Base-by-base conservation (phyloP, 305 asterid genomes). In the Ruellia speciosa region DNA sequence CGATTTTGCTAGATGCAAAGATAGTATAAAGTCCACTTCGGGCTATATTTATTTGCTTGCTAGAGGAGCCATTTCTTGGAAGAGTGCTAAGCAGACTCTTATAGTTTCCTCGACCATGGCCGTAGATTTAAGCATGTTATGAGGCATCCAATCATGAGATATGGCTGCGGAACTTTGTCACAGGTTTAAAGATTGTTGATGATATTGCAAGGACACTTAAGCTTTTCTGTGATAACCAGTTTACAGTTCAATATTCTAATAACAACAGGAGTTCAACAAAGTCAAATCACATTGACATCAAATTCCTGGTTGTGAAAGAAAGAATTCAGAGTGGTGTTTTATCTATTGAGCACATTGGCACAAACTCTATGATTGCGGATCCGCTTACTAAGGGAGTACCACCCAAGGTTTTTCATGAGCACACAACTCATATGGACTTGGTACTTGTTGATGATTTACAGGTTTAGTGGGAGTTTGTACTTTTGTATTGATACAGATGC, bases 231-330 rank as follows among this genome's bases (percentile, higher is more conserved):
- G 59, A 54, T 12, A 54, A 54, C 14, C 0, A 33, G 12, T 15
- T 10, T 1, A 47, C 47, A 33, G 13, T 54, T 7, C 14, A 9
- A 3, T 54, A n/a, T n/a, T 34, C 41, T 3, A 53, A 19, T 1
- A 53, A 19, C 58, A 53, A 28, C 10, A 28, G 8, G 46, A 31
- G 0, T 2, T 31, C n/a, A 14, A 0, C 0, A 3, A n/a, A 34
- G 43, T 54, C 59, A 31, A 54, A 54, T 24, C 47, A 33, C 8
- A 54, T 33, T 31, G 47, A 54, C 20, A 14, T 54, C 9, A 54
- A 54, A 14, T 54, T 7, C 16, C 16, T 24, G 12, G 58, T 20
- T 20, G 41, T 53, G 40, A 53, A 53, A 17, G 58, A 53, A 13
- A 53, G 39, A 16, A n/a, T 53, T 14, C 5, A 53, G 10, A 53